Conservation (phyloP, 352 stramenopile genomes). For the Phytophthora pluvialis region DNA sequence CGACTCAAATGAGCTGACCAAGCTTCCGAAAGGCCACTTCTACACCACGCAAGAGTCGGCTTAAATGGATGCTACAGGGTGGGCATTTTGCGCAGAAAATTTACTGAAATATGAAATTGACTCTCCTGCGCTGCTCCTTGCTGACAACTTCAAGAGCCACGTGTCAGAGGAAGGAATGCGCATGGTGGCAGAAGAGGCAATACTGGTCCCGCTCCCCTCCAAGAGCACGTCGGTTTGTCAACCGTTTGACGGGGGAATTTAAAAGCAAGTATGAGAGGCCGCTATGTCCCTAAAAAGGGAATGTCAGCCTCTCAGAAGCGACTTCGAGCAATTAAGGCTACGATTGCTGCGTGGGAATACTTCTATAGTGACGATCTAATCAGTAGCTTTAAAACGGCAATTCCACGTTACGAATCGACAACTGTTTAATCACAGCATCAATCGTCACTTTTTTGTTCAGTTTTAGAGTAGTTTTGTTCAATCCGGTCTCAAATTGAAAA, state of each 20-base stretch:
- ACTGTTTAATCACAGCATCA: constrained; percentile 3
- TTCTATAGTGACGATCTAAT: constrained; percentile 2
- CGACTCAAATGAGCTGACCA: too few relatives aligned
- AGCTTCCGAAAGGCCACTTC: too few relatives aligned
- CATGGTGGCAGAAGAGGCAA: constrained; percentile 14
- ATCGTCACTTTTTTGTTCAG: constrained; percentile 1
- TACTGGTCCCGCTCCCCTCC: too few relatives aligned
- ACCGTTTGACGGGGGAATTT: neutral
- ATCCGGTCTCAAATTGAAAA: neutral
- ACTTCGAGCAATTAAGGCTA: constrained; percentile 10
- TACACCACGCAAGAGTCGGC: too few relatives aligned
- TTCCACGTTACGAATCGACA: constrained; percentile 5
- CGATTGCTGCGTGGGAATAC: constrained; percentile 2
- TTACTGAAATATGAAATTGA: too few relatives aligned
- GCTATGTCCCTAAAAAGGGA: constrained; percentile 2
- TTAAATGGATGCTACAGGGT: too few relatives aligned
- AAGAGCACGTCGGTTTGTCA: too few relatives aligned
- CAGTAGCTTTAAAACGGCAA: constrained; percentile 12
- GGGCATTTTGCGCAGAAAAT: too few relatives aligned
- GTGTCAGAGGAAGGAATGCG: constrained; percentile 24
- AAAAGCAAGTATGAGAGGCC: neutral
- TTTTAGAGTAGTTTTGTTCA: neutral
- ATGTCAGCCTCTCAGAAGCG: constrained; percentile 2
- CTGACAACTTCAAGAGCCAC: constrained; percentile 31
- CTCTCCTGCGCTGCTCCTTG: neutral